phyloP scores from a whole-genome alignment of 2,329 filamentous ascomycete genomes.

The Cladosporium colombiae region DNA sequence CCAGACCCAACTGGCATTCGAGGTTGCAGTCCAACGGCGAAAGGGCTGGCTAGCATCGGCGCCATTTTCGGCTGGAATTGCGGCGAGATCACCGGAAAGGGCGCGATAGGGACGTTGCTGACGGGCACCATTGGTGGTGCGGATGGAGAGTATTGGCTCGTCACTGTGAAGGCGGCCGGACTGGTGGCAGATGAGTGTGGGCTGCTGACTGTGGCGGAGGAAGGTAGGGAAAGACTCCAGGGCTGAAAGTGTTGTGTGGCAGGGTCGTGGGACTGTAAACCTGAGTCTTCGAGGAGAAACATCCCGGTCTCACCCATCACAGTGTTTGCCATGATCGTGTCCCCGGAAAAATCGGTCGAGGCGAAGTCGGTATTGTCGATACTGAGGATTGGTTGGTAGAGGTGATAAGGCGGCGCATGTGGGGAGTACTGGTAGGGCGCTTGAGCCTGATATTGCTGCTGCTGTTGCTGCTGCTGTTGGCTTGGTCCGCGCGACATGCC shows the following conservation, averaged over 20 bases:
- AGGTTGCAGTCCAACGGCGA: slow-evolving; percentile 30
- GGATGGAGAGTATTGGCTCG: slow-evolving; percentile 1
- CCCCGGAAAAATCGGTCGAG: slow-evolving; percentile 30
- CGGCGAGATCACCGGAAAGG: slow-evolving; percentile 35
- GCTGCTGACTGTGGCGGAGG: slow-evolving; percentile 14
- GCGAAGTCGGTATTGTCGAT: background rate
- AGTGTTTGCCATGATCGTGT: slow-evolving; percentile 48
- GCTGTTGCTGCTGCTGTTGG: slow-evolving; percentile 4
- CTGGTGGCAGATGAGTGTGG: slow-evolving; percentile 25
- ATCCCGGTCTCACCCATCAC: slow-evolving; percentile 53
- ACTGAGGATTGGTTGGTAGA: slow-evolving; percentile 14
- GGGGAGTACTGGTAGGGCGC: slow-evolving; percentile 3
- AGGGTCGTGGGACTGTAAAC: slow-evolving; percentile 39
- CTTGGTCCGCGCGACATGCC: slow-evolving; percentile 21
- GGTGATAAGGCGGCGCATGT: slow-evolving; percentile 24
- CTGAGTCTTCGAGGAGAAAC: slow-evolving; percentile 50
- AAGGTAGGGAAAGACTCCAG: slow-evolving; percentile 11
- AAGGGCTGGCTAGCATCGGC: slow-evolving; percentile 24
- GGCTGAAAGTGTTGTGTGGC: slow-evolving; percentile 13
- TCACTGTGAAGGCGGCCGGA: slow-evolving; percentile 24
- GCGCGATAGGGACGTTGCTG: slow-evolving; percentile 35
- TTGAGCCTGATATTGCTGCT: background rate
- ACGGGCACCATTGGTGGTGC: slow-evolving; percentile 27
- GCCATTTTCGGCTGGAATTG: slow-evolving; percentile 22
- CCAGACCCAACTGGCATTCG: slow-evolving; percentile 25